These are phyloP conservation scores for Xenosphaeropsis pyriputrescens DNA, from an alignment of 2,329 filamentous ascomycete genomes.

Conservation along the genomic window DNA sequence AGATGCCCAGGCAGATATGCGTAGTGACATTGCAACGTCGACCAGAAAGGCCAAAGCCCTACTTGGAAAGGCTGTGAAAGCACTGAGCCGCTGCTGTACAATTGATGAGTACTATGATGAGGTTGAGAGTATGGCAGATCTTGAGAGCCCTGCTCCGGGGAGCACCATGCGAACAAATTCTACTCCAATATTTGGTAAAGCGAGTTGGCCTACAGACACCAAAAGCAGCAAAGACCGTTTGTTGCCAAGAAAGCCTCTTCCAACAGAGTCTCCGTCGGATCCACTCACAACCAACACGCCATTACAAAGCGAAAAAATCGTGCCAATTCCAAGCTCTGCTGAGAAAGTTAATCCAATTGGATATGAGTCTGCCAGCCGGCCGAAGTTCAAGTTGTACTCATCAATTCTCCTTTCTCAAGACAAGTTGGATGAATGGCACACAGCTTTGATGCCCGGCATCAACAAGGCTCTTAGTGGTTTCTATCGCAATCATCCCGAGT, in stretches of 20 bases:
- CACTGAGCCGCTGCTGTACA: conserved; percentile 44
- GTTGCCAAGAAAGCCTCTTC: no score
- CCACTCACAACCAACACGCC: no score
- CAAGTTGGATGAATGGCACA: conserved; percentile 58
- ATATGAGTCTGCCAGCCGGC: background rate
- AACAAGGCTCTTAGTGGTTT: conserved; percentile 57
- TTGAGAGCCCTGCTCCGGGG: background rate
- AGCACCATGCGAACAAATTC: conserved; percentile 10
- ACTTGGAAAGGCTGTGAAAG: conserved; percentile 32
- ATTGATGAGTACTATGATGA: conserved; percentile 42
- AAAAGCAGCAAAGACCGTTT: no score
- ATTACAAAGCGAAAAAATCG: no score
- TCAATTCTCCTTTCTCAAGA: conserved; percentile 42
- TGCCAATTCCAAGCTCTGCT: background rate
- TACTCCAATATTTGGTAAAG: conserved; percentile 30
- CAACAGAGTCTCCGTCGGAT: no score
- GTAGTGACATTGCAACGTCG: conserved; percentile 32
- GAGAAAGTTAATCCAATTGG: background rate
- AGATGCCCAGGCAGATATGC: conserved; percentile 43
- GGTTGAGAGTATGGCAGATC: conserved; percentile 6
- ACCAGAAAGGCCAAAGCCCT: conserved; percentile 11
- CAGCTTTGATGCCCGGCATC: conserved; percentile 55
- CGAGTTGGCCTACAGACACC: no score
- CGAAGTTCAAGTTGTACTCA: conserved; percentile 42
- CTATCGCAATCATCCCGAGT: conserved; percentile 60